Evolutionary conservation across 192 early-diverging fungal species (phyloP).

Genomic region (Nowakowskiella sp.): DNA sequence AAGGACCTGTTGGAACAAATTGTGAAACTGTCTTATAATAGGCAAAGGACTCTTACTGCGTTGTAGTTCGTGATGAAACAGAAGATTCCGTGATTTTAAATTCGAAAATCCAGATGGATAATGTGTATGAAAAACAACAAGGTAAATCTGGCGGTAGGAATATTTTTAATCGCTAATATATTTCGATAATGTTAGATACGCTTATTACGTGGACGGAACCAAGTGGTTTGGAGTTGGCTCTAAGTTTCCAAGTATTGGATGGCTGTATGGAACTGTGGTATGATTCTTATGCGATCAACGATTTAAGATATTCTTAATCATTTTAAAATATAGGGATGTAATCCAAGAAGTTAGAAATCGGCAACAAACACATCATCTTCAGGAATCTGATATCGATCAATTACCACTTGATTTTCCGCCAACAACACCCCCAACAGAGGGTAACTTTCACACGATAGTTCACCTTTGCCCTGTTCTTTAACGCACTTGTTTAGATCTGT

Average conservation of each 20-base stretch:
- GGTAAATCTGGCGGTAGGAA: constrained; percentile 39
- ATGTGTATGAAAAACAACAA: constrained; percentile 78
- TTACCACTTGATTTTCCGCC: too few species aligned
- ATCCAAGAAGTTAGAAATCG: constrained; percentile 15
- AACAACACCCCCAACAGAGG: constrained; percentile 11
- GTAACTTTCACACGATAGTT: too few species aligned
- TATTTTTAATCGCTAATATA: not conserved
- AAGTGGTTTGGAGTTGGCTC: constrained; percentile 70
- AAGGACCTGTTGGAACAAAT: not conserved
- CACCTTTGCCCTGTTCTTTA: too few species aligned
- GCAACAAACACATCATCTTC: not conserved
- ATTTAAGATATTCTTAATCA: constrained; percentile 35
- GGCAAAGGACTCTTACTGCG: constrained; percentile 18
- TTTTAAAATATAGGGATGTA: constrained; percentile 29
- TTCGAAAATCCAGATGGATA: constrained; percentile 61
- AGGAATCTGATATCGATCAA: constrained; percentile 30
- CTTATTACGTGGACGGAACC: constrained; percentile 89
- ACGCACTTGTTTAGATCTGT: too few species aligned
- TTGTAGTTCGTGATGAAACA: constrained; percentile 31
- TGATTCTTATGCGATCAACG: constrained; percentile 10
- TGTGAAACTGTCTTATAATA: not conserved
- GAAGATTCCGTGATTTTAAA: constrained; percentile 50
- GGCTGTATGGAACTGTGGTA: constrained; percentile 79
- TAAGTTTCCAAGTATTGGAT: constrained; percentile 87
- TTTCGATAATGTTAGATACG: constrained; percentile 58